Base-by-base conservation (phyloP, 306 rosid species). In the Ormosia semicastrata region DNA sequence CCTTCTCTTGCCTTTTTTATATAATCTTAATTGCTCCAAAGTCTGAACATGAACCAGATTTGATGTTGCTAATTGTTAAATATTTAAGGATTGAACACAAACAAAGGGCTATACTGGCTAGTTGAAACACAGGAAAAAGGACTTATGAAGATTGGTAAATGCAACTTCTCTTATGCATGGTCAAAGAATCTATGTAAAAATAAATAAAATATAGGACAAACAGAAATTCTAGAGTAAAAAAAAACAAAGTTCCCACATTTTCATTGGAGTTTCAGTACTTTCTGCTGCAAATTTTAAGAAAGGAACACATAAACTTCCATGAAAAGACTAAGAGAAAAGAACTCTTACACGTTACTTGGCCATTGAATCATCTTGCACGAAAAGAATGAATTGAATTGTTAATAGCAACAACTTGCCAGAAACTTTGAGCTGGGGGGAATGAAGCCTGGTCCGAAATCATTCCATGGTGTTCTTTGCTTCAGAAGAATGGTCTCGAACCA, bases 391-490 rank as follows among this genome's bases (percentile, higher is more conserved):
- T 3, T 10, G 46, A 78, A 72, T 43, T 72, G 80, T 34, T 7
- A n/a, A 14, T 8, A 11, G 4, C 14, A 78, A 72, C 41, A 71
- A 6, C 3, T 43, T 4, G 50, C 10, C 1, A 56, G 33, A 71
- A 58, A 68, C 70, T 34, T 78, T 37, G 71, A 82, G 97, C 49
- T 93, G 84, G 86, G 97, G 95, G 98, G 98, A 93, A 95, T 93
- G 98, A 95, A 95, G 98, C 98, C 98, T 93, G 98, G 98, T 93
- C 98, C 98, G 97, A 95, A 82, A 92, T 90, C 94, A 87, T 82
- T 88, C 86, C 11, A 40, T 12, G 6, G 4, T 17, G 58, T 5
- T 44, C 32, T 66, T 46, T 12, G 60, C 78, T 87, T 29, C 49
- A 11, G 8, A 75, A 52, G 79, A 86, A 85, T 80, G 91, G 89